Conservation (phyloP, 179 eudicot genomes). For the Patellifolia procumbens region DNA sequence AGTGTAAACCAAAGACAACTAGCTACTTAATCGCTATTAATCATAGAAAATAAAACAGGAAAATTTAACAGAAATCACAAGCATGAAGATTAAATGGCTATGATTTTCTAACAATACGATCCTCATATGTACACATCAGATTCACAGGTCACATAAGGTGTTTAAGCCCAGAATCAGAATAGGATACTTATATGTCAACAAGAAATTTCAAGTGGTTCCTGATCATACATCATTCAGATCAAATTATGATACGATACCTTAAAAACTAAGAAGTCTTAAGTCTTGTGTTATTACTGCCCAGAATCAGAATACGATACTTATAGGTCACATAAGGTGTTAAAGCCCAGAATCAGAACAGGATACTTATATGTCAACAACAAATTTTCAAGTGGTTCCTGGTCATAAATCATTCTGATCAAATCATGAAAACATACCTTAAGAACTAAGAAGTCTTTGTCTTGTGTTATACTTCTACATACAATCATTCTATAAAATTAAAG, state of each 20-base stretch:
- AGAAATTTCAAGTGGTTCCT: not conserved
- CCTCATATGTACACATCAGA: not conserved
- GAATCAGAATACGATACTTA: not conserved
- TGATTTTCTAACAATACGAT: not conserved
- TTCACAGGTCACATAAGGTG: not conserved
- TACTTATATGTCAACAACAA: not conserved
- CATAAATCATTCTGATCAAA: slow-evolving; percentile 13
- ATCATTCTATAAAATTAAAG: not conserved
- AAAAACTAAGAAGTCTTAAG: not conserved
- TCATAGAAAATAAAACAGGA: not conserved
- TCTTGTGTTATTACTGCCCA: no score
- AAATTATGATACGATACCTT: not conserved
- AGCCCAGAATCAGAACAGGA: not conserved
- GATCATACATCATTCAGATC: slow-evolving; percentile 11
- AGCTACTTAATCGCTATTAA: not conserved
- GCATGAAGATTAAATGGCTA: not conserved
- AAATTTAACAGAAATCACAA: not conserved
- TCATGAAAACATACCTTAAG: not conserved
- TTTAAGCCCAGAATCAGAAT: not conserved
- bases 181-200: not conserved
- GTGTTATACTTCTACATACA: not conserved
- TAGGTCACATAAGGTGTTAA: not conserved
- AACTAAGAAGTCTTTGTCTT: not conserved
- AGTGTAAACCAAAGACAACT: not conserved
- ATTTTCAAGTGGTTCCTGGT: not conserved